Conservation (phyloP, 2,329 filamentous ascomycete species). For the Venturia oleaginea region DNA sequence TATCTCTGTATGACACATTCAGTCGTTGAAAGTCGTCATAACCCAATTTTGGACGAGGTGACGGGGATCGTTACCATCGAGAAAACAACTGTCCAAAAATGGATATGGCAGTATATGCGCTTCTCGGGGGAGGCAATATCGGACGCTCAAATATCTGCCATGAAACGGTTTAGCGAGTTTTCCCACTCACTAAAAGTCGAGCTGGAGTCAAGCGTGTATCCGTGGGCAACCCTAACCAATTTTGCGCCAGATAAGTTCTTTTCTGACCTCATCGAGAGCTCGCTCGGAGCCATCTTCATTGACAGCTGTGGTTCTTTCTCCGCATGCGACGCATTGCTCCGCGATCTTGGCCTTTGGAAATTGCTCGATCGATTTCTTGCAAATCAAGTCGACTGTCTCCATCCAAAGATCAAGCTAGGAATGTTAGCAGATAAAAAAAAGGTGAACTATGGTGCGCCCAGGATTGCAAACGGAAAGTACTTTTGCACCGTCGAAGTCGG, state of each 20-base stretch:
- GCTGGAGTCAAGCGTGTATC: slow-evolving; percentile 42
- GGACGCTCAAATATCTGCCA: slow-evolving; percentile 35
- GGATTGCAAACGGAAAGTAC: neutral
- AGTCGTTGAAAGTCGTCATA: neutral
- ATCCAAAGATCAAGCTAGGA: slow-evolving; percentile 62
- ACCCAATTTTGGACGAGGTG: slow-evolving; percentile 19
- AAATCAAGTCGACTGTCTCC: slow-evolving; percentile 44
- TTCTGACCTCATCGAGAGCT: slow-evolving; percentile 72
- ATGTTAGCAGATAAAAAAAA: slow-evolving; percentile 35
- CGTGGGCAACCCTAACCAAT: slow-evolving; percentile 63
- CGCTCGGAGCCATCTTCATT: slow-evolving; percentile 76
- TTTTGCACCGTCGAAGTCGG: neutral
- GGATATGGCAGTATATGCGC: slow-evolving; percentile 64
- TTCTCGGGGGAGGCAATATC: slow-evolving; percentile 43
- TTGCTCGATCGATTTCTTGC: slow-evolving; percentile 53
- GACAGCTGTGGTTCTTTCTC: slow-evolving; percentile 58
- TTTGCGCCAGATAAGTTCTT: slow-evolving; percentile 66
- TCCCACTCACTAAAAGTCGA: neutral
- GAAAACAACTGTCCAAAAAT: slow-evolving; percentile 22
- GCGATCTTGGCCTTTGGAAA: slow-evolving; percentile 54
- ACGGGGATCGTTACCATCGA: slow-evolving; percentile 22
- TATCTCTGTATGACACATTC: slow-evolving; percentile 58
- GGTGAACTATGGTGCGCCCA: neutral
- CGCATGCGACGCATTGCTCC: slow-evolving; percentile 51
- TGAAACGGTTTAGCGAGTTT: slow-evolving; percentile 40